A percentile compares a stretch with the other conserved stretches of the same genome.
Evolutionary conservation across 208 protist species (phyloP).

Genomic region (Crithidia acanthocephali): DNA sequence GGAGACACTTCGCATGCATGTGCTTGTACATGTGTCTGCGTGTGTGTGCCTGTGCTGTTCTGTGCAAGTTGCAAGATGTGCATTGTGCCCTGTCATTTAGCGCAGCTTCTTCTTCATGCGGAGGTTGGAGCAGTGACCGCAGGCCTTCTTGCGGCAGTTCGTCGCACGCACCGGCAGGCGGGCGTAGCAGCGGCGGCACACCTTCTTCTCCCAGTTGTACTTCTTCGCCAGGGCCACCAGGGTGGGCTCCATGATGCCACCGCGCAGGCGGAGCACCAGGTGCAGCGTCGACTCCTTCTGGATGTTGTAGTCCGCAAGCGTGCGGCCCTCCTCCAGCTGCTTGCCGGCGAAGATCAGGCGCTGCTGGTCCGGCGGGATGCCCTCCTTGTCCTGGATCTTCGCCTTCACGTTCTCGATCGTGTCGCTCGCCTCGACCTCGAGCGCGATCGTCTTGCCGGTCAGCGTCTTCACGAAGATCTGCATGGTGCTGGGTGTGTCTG

Average conservation of each 20-base stretch:
- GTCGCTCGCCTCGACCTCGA: conserved; percentile 97
- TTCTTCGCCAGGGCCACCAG: conserved; percentile 97
- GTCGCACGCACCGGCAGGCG: conserved; percentile 97
- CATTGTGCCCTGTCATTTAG: conserved; percentile 5
- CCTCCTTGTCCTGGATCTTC: conserved; percentile 99
- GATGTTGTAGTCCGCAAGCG: conserved; percentile 99
- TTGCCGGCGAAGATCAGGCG: conserved; percentile 96
- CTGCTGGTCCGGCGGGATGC: conserved; percentile 96
- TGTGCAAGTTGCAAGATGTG: no score
- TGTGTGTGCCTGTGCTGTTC: background rate
- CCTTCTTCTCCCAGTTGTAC: conserved; percentile 99
- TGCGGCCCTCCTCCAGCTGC: conserved; percentile 99
- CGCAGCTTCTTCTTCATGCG: conserved; percentile 99
- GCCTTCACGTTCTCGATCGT: conserved; percentile 98
- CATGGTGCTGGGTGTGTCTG: conserved; percentile 53
- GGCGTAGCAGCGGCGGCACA: conserved; percentile 94
- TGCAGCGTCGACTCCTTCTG: conserved; percentile 99
- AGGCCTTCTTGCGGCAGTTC: conserved; percentile 99
- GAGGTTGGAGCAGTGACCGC: conserved; percentile 98
- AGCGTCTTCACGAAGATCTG: conserved; percentile 98
- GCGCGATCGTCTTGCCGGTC: conserved; percentile 99
- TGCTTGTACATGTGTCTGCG: background rate
- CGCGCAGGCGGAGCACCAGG: conserved; percentile 97
- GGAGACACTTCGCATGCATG: no score
- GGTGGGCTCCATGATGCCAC: conserved; percentile 97